Evolutionary conservation across 345 rosid species (phyloP).

Genomic region (Ricinus communis): DNA sequence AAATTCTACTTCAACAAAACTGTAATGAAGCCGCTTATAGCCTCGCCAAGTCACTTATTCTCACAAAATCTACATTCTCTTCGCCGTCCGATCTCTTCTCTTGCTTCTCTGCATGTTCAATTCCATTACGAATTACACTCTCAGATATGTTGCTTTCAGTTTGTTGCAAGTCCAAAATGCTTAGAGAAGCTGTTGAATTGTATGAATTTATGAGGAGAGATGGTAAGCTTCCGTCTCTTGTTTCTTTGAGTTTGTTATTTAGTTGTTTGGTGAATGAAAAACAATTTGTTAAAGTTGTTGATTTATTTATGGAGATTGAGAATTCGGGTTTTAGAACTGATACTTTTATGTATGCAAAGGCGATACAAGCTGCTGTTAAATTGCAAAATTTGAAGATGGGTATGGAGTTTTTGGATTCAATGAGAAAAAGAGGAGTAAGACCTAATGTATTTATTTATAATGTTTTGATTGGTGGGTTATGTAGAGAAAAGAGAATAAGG

Average conservation of each 20-base stretch:
- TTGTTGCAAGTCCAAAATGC: slow-evolving; percentile 46
- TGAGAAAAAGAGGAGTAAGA: slow-evolving; percentile 49
- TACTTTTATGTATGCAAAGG: slow-evolving; percentile 60
- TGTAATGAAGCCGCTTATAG: slow-evolving; percentile 45
- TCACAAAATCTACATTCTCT: slow-evolving; percentile 39
- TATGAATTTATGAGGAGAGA: slow-evolving; percentile 43
- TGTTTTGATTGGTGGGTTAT: slow-evolving; percentile 55
- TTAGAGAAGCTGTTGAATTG: slow-evolving; percentile 44
- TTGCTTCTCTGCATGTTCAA: slow-evolving; percentile 42
- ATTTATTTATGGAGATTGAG: slow-evolving; percentile 48
- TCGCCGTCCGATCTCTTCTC: slow-evolving; percentile 52
- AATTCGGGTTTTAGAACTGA: slow-evolving; percentile 54
- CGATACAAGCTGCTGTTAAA: slow-evolving; percentile 68
- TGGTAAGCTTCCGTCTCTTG: slow-evolving; percentile 48
- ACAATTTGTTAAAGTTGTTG: slow-evolving; percentile 41
- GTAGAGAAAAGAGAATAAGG: slow-evolving; percentile 52
- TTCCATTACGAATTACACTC: slow-evolving; percentile 44
- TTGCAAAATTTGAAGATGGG: slow-evolving; percentile 56
- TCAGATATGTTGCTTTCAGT: slow-evolving; percentile 45
- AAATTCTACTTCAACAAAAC: slow-evolving; percentile 54
- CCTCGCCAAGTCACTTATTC: slow-evolving; percentile 43
- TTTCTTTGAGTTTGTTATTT: slow-evolving; percentile 40
- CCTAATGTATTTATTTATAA: slow-evolving; percentile 62
- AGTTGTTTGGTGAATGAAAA: slow-evolving; percentile 43
- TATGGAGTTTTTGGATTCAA: slow-evolving; percentile 45